Evolutionary conservation across 2,329 filamentous ascomycete genomes (phyloP), one percentile per base, ranked within the genome.

Genomic region (Juglanconis sp.): DNA sequence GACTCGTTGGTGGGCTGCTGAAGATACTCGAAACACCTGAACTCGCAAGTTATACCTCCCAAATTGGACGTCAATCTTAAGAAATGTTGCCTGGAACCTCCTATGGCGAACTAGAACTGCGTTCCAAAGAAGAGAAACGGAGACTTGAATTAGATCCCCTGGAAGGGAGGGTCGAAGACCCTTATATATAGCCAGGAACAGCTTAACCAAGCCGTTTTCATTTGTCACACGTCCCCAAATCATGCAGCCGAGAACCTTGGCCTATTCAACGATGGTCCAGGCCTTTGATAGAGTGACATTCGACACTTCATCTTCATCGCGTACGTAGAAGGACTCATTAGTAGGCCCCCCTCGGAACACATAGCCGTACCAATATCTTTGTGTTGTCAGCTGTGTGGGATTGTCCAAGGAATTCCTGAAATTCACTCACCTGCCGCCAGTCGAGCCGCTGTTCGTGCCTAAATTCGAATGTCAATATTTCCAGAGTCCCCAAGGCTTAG

Each of bases 291-390:
- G 47, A 1, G 61, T 57, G 24, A 60, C 54, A 10, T 57, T 49
- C 3, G 53, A 48, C 2, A 24, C 32, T 5, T 44, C 31, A 32
- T 53, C 57, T 13, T 48, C 48, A 24, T 53, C 46, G 15, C 57
- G 61, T 9, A 60, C 51, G 35, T 63, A 63, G 17, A 60, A 60
- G 0, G 57, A 55, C 24, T 60, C 57, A 11, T 60, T 53, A 3
- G 57, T 63, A 3, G 61, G 7, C 24, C 54, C 57, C 3, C 57
- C 61, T 13, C 61, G 44, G n/a, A 60, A 63, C 5, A 63, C 57
- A 31, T 63, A 63, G 7, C 57, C 61, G n/a, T 48, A 63, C 57
- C 61, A 63, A n/a, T 55, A 60, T 5, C 57, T 51, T 34, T 13
- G 30, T n/a, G 34, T 2, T 38, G 53, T 56, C 44, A 56, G 53